Evolutionary conservation across 305 asterid genomes (phyloP).

Genomic region (Rubia peregrina): DNA sequence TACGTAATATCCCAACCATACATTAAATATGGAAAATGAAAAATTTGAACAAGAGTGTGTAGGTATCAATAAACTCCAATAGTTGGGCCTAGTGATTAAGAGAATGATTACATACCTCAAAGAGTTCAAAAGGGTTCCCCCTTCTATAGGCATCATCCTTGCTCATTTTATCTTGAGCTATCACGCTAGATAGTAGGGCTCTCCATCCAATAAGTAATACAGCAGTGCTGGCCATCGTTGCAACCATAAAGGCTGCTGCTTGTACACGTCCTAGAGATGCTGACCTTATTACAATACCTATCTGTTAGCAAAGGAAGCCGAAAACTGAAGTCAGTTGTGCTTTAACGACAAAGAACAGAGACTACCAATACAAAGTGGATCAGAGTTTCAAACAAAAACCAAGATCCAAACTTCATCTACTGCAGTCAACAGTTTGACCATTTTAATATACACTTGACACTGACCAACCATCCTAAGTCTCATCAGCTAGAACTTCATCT

Average conservation of each 20-base stretch:
- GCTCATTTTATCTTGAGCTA: constrained; percentile 41
- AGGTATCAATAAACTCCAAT: not conserved
- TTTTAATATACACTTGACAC: not conserved
- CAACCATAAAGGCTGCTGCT: constrained; percentile 54
- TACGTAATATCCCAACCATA: not conserved
- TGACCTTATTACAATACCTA: constrained; percentile 64
- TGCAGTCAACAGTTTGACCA: not conserved
- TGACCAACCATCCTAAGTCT: not conserved
- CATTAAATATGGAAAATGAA: not conserved
- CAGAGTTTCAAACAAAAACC: not conserved
- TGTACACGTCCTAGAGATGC: constrained; percentile 58
- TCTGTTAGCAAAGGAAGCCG: constrained; percentile 33
- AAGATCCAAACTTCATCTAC: not conserved
- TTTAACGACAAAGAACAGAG: not conserved
- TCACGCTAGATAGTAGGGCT: constrained; percentile 45
- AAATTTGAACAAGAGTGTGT: not conserved
- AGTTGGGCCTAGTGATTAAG: not conserved
- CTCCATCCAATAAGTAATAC: constrained; percentile 80
- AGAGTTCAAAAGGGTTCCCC: constrained; percentile 76
- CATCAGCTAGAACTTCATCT: not conserved
- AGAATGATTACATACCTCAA: constrained; percentile 47
- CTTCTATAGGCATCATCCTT: constrained; percentile 57
- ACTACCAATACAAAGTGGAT: not conserved
- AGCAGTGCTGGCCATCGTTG: constrained; percentile 88
- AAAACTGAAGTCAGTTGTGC: constrained; percentile 1